Evolutionary conservation across 1,139 yeast species (phyloP).

Genomic region (Geotrichum fermentans): DNA sequence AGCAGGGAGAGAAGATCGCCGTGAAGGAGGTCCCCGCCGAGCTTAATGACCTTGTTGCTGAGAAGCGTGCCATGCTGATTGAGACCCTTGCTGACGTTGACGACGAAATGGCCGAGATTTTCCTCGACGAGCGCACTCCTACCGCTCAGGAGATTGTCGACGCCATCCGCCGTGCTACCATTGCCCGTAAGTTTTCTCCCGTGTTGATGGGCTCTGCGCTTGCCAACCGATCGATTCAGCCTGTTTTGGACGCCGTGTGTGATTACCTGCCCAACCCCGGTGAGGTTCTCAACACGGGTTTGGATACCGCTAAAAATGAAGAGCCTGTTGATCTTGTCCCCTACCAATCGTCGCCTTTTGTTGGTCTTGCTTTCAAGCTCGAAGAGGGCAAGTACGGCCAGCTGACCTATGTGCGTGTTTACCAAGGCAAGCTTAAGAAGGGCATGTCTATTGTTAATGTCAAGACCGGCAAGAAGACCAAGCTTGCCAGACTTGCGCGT

Average conservation of each 20-base stretch:
- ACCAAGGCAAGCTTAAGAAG: conserved; percentile 90
- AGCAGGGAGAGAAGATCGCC: conserved; percentile 76
- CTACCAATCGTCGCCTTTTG: conserved; percentile 71
- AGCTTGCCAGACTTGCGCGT: conserved; percentile 91
- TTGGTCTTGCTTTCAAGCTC: conserved; percentile 93
- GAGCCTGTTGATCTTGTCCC: conserved; percentile 72
- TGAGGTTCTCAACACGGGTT: conserved; percentile 83
- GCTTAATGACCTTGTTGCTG: conserved; percentile 68
- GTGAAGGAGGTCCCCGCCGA: conserved; percentile 69
- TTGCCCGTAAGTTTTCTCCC: conserved; percentile 95
- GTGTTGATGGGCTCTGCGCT: conserved; percentile 97
- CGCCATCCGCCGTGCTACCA: conserved; percentile 94
- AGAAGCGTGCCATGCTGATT: conserved; percentile 74
- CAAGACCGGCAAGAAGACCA: conserved; percentile 88
- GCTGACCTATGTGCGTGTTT: conserved; percentile 90
- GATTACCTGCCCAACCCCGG: conserved; percentile 94
- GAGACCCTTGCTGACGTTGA: conserved; percentile 97
- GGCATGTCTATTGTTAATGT: conserved; percentile 86
- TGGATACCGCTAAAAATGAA: conserved; percentile 69
- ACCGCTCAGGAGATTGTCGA: conserved; percentile 71
- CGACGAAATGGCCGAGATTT: conserved; percentile 92
- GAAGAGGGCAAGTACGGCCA: conserved; percentile 99
- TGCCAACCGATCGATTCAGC: conserved; percentile 92
- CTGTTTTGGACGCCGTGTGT: conserved; percentile 91
- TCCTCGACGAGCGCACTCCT: conserved; percentile 86